Percentiles rank a stretch among this genome's conserved stretches.
Evolutionary conservation across 2,329 filamentous ascomycete species (phyloP).

Genomic region (Fusarium lyarnte): DNA sequence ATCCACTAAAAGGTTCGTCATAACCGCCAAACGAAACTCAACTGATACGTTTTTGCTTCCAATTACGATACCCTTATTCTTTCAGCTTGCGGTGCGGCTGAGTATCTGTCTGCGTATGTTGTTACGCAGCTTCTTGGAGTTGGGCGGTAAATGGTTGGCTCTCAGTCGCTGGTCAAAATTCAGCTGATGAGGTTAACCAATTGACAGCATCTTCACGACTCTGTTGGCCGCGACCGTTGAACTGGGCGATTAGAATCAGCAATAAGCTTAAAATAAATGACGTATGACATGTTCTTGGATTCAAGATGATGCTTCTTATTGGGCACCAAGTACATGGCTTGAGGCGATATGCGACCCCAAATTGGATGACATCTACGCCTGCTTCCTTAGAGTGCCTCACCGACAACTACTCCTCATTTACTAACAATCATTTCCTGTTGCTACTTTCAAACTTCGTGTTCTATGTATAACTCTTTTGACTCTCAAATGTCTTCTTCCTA

Average conservation of each 20-base stretch:
- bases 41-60: fast-evolving
- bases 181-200: neutral
- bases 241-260: neutral
- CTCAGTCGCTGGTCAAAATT: fast-evolving
- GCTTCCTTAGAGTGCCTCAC: neutral
- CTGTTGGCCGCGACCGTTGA: neutral
- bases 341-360: neutral
- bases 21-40: neutral
- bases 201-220: neutral
- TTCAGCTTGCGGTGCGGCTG: neutral
- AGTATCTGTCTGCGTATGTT: neutral
- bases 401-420: no score
- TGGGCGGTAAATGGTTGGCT: neutral
- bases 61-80: fast-evolving
- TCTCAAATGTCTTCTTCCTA: no score
- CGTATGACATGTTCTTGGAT: fast-evolving
- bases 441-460: no score
- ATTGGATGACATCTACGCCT: neutral
- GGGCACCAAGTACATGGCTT: fast-evolving
- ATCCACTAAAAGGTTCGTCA: fast-evolving
- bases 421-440: no score
- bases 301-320: fast-evolving
- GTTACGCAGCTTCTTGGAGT: neutral
- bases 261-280: neutral
- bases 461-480: no score